Base-by-base conservation (phyloP, 208 protist genomes). In the Leishmania lainsoni region DNA sequence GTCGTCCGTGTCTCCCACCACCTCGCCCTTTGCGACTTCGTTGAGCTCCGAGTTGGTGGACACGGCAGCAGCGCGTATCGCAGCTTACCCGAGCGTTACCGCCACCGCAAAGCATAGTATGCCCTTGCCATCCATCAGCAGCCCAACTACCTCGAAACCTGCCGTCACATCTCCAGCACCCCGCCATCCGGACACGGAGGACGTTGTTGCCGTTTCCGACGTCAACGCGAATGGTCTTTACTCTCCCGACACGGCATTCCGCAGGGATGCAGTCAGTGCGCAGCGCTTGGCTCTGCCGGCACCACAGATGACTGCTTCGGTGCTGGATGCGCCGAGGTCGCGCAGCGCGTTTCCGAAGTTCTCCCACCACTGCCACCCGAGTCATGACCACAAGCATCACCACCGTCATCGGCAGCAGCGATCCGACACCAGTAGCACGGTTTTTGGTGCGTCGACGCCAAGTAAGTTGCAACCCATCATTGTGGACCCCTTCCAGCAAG, bases 401-500 rank as follows among this genome's bases (percentile, higher is more conserved):
- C 26, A 52, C 42, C 58, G 35, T 39, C 75, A 10, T 51, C 52
- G 22, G 54, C 17, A 39, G 10, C 58, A 4, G 32, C 75, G 58
- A 10, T 17, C 8, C 8, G 49, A 45, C 35, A 54, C 35, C 65
- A n/a, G 48, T 20, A 45, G 52, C n/a, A 29, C n/a, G n/a, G 52
- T 39, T 14, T 35, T 61, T 35, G 54, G 16, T 26, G 51, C 79
- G 5, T 69, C 83, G 39, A 59, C 52, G 63, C 54, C 75, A 35
- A 45, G 6, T 22, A 78, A 81, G 78, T 68, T 70, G 5, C 87
- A 89, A 52, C 80, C 75, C 3, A 81, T 90, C 20, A 84, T 88
- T 75, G 85, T 92, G 3, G 88, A 96, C 69, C 74, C 96, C 79
- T 95, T 93, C 90, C 81, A 97, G 92, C 83, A 98, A 87, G 97